Evolutionary conservation across 257 asterid genomes (phyloP).

Genomic region (Solanum medicagineum): DNA sequence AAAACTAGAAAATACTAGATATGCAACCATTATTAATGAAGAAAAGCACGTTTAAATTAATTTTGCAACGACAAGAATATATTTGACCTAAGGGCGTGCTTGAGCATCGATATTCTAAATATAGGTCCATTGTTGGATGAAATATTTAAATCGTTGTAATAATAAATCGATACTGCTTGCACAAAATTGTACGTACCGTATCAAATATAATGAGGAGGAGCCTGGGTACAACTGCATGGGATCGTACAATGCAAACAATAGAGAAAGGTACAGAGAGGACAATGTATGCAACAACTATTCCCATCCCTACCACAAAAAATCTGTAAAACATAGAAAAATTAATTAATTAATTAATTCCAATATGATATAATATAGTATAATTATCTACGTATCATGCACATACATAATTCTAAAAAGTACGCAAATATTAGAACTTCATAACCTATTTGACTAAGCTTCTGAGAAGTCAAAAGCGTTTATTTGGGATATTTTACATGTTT

Average conservation of each 20-base stretch:
- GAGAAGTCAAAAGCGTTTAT: background rate
- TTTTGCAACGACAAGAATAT: background rate
- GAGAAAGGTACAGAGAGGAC: slow-evolving; percentile 64
- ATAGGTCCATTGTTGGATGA: too few species aligned
- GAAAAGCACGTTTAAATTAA: background rate
- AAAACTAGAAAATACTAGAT: too few species aligned
- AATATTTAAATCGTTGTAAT: too few species aligned
- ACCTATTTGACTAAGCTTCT: background rate
- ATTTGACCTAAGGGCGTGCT: background rate
- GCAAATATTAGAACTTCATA: background rate
- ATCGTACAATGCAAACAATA: slow-evolving; percentile 38
- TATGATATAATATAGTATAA: background rate
- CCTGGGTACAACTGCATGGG: slow-evolving; percentile 22
- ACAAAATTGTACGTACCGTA: slow-evolving; percentile 19
- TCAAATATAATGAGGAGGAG: slow-evolving; percentile 27
- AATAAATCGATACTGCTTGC: background rate
- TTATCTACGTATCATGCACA: background rate
- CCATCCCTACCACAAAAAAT: slow-evolving; percentile 58
- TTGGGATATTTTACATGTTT: background rate
- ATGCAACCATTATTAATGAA: background rate
- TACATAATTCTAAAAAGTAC: background rate
- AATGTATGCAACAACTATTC: slow-evolving; percentile 45
- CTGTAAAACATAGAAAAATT: slow-evolving; percentile 13
- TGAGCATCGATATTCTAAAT: too few species aligned
- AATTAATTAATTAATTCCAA: background rate